Conservation (phyloP, 2,329 filamentous ascomycete species). For the Nemania sp. region DNA sequence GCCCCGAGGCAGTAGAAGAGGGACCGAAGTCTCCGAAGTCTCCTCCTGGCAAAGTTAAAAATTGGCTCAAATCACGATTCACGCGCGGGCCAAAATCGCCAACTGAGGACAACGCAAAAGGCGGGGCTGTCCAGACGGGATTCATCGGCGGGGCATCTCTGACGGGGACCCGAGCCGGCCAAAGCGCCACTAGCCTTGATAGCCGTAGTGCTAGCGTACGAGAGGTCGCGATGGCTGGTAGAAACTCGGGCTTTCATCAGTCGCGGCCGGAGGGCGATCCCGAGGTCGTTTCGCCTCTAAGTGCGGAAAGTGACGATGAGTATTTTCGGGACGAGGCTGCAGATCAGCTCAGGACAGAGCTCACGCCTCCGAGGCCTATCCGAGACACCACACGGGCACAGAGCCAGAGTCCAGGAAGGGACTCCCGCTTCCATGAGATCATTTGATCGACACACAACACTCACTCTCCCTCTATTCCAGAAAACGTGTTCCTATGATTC, state of each 20-base stretch:
- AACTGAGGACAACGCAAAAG: constrained; percentile 39
- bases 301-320: constrained; percentile 42
- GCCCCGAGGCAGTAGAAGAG: constrained; percentile 22
- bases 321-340: constrained; percentile 38
- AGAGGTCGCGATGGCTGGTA: constrained; percentile 52
- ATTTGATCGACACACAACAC: constrained; percentile 42
- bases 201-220: constrained; percentile 49
- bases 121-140: constrained; percentile 40
- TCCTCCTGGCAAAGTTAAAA: constrained; percentile 50
- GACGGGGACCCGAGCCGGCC: constrained; percentile 45
- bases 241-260: constrained; percentile 30
- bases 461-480: no score
- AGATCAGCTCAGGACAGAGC: constrained; percentile 50
- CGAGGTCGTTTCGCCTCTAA: constrained; percentile 33
- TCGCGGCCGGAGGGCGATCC: constrained; percentile 29
- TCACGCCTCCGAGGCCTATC: constrained; percentile 46
- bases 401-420: constrained; percentile 56
- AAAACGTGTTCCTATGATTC: no score
- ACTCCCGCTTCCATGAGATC: constrained; percentile 63
- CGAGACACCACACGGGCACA: constrained; percentile 41
- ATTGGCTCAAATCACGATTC: constrained; percentile 60
- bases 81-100: constrained; percentile 48
- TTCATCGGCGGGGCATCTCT: constrained; percentile 58
- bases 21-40: constrained; percentile 33
- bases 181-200: constrained; percentile 50